These are phyloP conservation scores for Orbilia ellipsospora DNA, from an alignment of 2,329 filamentous ascomycete genomes.

Conservation along the genomic window DNA sequence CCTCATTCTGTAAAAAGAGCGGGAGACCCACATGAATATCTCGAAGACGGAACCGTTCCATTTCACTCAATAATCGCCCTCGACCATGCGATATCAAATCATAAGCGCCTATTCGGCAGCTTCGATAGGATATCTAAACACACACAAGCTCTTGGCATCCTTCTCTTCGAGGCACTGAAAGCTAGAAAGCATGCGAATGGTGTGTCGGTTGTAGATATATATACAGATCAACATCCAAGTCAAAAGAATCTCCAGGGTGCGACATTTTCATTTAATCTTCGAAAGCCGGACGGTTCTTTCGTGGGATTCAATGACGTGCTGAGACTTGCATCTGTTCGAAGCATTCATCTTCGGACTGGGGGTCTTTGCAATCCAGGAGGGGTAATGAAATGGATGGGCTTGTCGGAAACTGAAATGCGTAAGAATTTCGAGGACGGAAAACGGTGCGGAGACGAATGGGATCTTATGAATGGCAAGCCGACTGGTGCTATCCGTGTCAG, in stretches of 20 bases:
- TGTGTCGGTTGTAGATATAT: constrained; percentile 73
- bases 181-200: constrained; percentile 77
- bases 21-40: constrained; percentile 76
- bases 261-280: constrained; percentile 84
- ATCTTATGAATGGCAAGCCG: constrained; percentile 84
- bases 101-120: constrained; percentile 75
- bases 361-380: constrained; percentile 93
- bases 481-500: constrained; percentile 88
- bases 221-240: constrained; percentile 63
- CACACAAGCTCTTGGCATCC: constrained; percentile 72
- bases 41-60: constrained; percentile 92
- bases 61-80: constrained; percentile 90
- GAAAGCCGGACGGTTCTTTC: constrained; percentile 76
- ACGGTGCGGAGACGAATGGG: constrained; percentile 83
- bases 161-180: constrained; percentile 70
- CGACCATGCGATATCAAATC: constrained; percentile 76
- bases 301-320: constrained; percentile 86
- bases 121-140: constrained; percentile 78
- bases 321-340: constrained; percentile 80
- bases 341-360: constrained; percentile 86
- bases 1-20: constrained; percentile 82
- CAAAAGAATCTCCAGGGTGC: constrained; percentile 72
- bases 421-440: constrained; percentile 86
- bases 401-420: constrained; percentile 83
- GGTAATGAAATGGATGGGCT: constrained; percentile 76